These are phyloP conservation scores for Leccinum aurantiacum DNA, from an alignment of 768 basidiomycete genomes.

Conservation along the genomic window DNA sequence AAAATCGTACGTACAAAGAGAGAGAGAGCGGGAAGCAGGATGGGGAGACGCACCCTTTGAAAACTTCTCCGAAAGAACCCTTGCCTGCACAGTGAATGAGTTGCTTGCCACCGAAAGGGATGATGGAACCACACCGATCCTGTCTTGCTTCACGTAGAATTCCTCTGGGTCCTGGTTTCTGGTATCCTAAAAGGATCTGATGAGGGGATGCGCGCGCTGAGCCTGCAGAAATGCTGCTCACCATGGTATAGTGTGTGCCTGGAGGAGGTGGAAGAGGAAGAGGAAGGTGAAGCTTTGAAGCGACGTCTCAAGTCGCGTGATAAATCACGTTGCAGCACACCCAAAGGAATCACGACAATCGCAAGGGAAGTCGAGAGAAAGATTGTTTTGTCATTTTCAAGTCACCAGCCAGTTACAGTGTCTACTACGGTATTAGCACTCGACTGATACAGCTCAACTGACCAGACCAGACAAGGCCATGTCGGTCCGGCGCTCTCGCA, in stretches of 20 bases:
- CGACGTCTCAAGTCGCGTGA: slow-evolving; percentile 15
- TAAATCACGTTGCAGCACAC: slow-evolving; percentile 3
- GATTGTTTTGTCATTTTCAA: slow-evolving; percentile 32
- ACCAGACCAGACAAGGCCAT: too few relatives aligned
- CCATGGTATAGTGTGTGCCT: slow-evolving; percentile 19
- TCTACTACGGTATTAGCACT: neutral
- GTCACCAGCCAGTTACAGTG: slow-evolving; percentile 22
- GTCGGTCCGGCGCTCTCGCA: neutral
- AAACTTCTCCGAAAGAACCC: slow-evolving; percentile 99
- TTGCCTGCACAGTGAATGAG: slow-evolving; percentile 61
- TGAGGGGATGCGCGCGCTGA: slow-evolving; percentile 8
- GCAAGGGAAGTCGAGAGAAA: slow-evolving; percentile 11
- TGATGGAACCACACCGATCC: slow-evolving; percentile 69
- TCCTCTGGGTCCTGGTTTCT: slow-evolving; percentile 90
- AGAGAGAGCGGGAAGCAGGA: neutral
- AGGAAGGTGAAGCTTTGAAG: neutral
- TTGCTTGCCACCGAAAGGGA: slow-evolving; percentile 12
- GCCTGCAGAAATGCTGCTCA: slow-evolving; percentile 4
- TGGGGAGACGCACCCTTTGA: slow-evolving; percentile 74
- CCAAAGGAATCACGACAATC: slow-evolving; percentile 6
- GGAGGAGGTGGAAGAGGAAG: slow-evolving; percentile 1
- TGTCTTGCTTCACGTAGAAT: slow-evolving; percentile 94
- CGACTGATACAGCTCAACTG: too few relatives aligned
- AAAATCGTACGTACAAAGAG: slow-evolving; percentile 3
- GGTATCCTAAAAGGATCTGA: slow-evolving; percentile 47